A percentile compares a stretch with the other conserved stretches of the same genome.
Evolutionary conservation across 2,329 filamentous ascomycete genomes (phyloP).

Genomic region (Myriosclerotinia duriaeana): DNA sequence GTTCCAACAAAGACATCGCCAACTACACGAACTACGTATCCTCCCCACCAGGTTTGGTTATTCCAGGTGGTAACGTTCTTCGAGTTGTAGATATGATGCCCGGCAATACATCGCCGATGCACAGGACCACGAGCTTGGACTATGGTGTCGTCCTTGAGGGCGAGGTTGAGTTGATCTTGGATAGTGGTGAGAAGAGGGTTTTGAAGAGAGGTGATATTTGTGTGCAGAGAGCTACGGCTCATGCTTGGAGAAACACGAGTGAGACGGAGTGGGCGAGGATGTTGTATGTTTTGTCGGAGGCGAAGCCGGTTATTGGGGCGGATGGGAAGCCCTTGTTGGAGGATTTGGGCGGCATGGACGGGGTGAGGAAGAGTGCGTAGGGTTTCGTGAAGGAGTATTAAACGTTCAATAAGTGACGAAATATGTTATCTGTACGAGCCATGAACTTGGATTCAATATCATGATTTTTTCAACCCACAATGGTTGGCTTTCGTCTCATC

Average conservation of each 20-base stretch:
- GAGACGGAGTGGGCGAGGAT: slow-evolving; percentile 16
- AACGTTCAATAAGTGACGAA: no score
- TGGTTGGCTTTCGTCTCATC: no score
- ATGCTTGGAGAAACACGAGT: slow-evolving; percentile 25
- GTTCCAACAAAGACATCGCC: slow-evolving; percentile 26
- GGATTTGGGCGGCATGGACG: no score
- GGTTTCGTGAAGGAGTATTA: no score
- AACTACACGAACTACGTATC: background rate
- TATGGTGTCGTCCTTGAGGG: slow-evolving; percentile 26
- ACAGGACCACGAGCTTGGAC: slow-evolving; percentile 24
- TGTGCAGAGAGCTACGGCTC: slow-evolving; percentile 23
- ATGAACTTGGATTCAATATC: no score
- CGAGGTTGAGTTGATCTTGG: slow-evolving; percentile 25
- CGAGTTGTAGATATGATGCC: slow-evolving; percentile 28
- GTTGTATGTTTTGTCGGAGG: slow-evolving; percentile 18
- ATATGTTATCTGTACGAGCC: no score
- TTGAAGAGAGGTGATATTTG: slow-evolving; percentile 24
- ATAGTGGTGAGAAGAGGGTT: slow-evolving; percentile 23
- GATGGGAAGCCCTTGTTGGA: no score
- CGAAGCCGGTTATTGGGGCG: background rate
- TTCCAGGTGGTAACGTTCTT: slow-evolving; percentile 23
- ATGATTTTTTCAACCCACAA: no score
- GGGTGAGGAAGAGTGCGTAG: no score
- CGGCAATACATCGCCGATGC: slow-evolving; percentile 17
- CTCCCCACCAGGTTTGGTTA: slow-evolving; percentile 21